phyloP scores from a whole-genome alignment of 176 grass and related monocot genomes.

The Calamus simplicifolius region DNA sequence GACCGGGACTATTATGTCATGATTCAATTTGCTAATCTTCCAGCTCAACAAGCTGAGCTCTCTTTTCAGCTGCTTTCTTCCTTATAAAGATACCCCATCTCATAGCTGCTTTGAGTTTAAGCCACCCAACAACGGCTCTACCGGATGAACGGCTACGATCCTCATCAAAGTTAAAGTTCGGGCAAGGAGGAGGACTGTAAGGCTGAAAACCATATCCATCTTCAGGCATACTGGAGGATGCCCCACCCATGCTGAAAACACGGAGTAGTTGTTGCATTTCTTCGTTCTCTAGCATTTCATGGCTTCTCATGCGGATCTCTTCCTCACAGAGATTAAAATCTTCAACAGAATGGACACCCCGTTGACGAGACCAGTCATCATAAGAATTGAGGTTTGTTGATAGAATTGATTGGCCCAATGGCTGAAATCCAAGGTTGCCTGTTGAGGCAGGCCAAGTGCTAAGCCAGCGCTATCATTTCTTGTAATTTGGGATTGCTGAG shows the following conservation, averaged over 20 bases:
- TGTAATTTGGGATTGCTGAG: conserved; percentile 21
- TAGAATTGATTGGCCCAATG: conserved; percentile 30
- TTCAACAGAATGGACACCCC: conserved; percentile 31
- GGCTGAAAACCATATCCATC: conserved; percentile 25
- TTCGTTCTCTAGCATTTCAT: conserved; percentile 57
- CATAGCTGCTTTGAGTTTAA: conserved; percentile 72
- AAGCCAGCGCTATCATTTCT: conserved; percentile 33
- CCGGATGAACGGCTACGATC: conserved; percentile 46
- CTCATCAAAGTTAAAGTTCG: conserved; percentile 29
- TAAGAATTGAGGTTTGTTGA: conserved; percentile 33
- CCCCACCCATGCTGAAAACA: conserved; percentile 51
- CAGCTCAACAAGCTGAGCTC: conserved; percentile 70
- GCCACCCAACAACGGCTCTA: conserved; percentile 66
- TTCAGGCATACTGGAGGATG: conserved; percentile 29
- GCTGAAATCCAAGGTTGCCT: conserved; percentile 17
- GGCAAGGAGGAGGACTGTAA: conserved; percentile 35
- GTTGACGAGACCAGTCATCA: conserved; percentile 41
- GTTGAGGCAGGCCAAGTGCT: conserved; percentile 35
- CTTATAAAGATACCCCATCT: conserved; percentile 70
- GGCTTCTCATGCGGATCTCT: conserved; percentile 62
- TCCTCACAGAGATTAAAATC: conserved; percentile 39
- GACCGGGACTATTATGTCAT: no score
- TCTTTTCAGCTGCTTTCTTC: conserved; percentile 67
- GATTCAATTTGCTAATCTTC: conserved; percentile 32
- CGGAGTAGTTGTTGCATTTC: conserved; percentile 80